phyloP scores from a whole-genome alignment of 139 green algal species.

The Gonium pectorale region DNA sequence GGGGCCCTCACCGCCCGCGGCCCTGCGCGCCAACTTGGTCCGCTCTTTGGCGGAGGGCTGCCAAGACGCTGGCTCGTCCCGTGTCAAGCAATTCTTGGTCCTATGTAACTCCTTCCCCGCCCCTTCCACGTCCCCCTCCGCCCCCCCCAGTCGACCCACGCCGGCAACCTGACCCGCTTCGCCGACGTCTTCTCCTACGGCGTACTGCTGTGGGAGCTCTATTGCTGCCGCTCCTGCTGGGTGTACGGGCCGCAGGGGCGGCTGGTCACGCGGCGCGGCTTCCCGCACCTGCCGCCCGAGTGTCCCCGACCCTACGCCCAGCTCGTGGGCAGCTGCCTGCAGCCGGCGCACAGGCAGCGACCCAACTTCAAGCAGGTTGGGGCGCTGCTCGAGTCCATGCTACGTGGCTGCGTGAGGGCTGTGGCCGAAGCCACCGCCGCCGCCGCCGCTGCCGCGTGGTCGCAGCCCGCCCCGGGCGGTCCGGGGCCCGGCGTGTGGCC shows the following conservation, averaged over 20 bases:
- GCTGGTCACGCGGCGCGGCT: constrained; percentile 17
- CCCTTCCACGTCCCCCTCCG: too few relatives aligned
- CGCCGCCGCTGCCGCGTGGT: neutral
- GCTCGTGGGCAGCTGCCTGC: constrained; percentile 27
- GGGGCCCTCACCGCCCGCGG: neutral
- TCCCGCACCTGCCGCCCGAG: constrained; percentile 36
- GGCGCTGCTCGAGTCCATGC: constrained; percentile 3
- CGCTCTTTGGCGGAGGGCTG: neutral
- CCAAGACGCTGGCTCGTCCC: neutral
- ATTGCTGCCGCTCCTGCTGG: constrained; percentile 19
- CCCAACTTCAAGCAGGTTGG: constrained; percentile 51
- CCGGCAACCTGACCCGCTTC: constrained; percentile 18
- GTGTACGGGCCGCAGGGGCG: constrained; percentile 11
- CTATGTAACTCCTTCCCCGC: neutral
- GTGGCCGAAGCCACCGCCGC: neutral
- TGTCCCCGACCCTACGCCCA: constrained; percentile 10
- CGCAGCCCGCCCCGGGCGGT: neutral
- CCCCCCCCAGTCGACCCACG: neutral
- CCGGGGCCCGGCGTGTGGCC: neutral
- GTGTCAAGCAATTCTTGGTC: neutral
- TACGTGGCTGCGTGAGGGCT: neutral
- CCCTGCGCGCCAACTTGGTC: neutral
- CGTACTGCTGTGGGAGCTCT: constrained; percentile 45
- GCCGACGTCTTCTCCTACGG: constrained; percentile 36
- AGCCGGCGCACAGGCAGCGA: constrained; percentile 28